Base-by-base conservation (phyloP, 2,329 filamentous ascomycete genomes). In the Aspergillus sp. region DNA sequence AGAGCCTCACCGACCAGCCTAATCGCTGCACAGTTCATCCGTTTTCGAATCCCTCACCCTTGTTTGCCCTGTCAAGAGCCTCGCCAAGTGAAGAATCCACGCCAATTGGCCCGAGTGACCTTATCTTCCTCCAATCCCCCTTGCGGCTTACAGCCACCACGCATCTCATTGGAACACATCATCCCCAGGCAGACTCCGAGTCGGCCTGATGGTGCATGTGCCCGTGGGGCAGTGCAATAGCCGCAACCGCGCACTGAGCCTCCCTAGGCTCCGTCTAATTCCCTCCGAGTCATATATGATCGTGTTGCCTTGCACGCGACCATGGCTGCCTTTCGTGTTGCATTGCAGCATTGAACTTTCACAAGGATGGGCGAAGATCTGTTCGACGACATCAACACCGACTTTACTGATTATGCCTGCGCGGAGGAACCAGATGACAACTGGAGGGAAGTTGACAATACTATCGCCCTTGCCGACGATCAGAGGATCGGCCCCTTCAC, bases 401-500 rank as follows among this genome's bases (percentile, higher is more conserved):
- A 41, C 11, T 41, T 41, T 15, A 52, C 49, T 4, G 49, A 52
- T 3, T 30, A 30, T 30, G 49, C 49, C 9, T 30, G n/a, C 11
- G 49, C 25, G 3, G 49, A 52, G 25, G 49, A 30, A 4, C 25
- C 28, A 15, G 23, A 30, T 31, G 49, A 30, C 28, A 19, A 31
- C 23, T 31, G n/a, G 49, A 30, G n/a, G 11, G 49, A 52, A 52
- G 49, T 52, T 5, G 49, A 52, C 34, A 41, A 41, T 41, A 6
- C 34, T 6, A 30, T 30, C 28, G 49, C 49, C 22, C 49, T 30
- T 9, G 31, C 49, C 25, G 49, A 52, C 28, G 23, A 52, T 28
- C 49, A 52, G 28, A 15, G 49, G 31, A 52, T 52, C 31, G 49
- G 49, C 28, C 28, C 49, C n/a, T 52, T 52, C 31, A 52, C 49